Percentiles rank a stretch among this genome's conserved stretches.
phyloP scores from a whole-genome alignment of 768 basidiomycete species.

The Amanita rubescens region DNA sequence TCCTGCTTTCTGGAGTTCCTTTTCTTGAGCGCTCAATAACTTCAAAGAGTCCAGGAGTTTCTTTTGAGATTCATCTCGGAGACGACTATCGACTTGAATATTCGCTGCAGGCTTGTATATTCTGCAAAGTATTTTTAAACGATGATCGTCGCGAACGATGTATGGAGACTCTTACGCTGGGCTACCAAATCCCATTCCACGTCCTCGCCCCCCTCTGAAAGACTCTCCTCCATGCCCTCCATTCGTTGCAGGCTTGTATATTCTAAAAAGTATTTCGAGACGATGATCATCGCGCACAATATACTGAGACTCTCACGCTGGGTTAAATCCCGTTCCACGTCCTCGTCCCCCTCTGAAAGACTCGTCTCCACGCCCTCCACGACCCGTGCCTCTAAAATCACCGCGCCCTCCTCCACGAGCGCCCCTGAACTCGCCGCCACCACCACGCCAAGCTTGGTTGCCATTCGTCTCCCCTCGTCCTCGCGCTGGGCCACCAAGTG shows the following conservation, averaged over 20 bases:
- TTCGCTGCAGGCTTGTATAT: slow-evolving; percentile 33
- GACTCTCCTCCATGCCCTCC: slow-evolving; percentile 25
- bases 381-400: slow-evolving; percentile 17
- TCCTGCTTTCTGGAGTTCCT: slow-evolving; percentile 16
- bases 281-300: too few species aligned
- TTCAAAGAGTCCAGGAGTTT: slow-evolving; percentile 32
- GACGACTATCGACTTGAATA: slow-evolving; percentile 37
- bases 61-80: slow-evolving; percentile 34
- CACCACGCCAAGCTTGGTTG: slow-evolving; percentile 14
- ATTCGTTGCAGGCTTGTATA: too few species aligned
- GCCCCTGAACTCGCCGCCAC: neutral
- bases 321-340: too few species aligned
- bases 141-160: too few species aligned
- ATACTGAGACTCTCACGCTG: too few species aligned
- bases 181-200: too few species aligned
- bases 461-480: slow-evolving; percentile 17
- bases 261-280: too few species aligned
- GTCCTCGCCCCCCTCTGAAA: slow-evolving; percentile 5
- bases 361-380: slow-evolving; percentile 25
- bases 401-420: slow-evolving; percentile 26
- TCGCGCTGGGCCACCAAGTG: slow-evolving; percentile 25
- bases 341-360: slow-evolving; percentile 20
- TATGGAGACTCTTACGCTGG: too few species aligned
- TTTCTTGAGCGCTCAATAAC: slow-evolving; percentile 21
- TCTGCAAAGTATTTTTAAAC: slow-evolving; percentile 21